Conservation (phyloP, 106 monocot species). For the Platanthera guangdongensis region DNA sequence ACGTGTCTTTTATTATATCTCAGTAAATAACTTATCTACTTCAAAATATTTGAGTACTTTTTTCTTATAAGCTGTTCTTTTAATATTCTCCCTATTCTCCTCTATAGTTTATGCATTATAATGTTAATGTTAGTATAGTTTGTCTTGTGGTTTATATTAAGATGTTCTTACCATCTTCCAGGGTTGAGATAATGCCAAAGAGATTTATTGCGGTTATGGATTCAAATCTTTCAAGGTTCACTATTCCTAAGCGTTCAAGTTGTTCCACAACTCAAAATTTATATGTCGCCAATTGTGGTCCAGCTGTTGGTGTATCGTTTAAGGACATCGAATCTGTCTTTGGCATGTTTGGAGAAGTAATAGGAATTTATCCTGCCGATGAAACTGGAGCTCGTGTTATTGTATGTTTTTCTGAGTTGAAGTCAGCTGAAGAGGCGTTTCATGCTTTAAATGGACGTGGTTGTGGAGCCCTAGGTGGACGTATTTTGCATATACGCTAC, state of each 20-base stretch:
- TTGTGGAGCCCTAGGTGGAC: conserved; percentile 48
- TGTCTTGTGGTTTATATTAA: background rate
- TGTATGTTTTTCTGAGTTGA: conserved; percentile 52
- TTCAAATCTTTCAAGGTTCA: conserved; percentile 21
- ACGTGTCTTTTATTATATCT: background rate
- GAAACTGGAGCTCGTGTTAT: conserved; percentile 61
- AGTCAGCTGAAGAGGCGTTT: conserved; percentile 48
- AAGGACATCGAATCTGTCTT: conserved; percentile 47
- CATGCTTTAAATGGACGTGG: conserved; percentile 39
- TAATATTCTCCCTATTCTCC: background rate
- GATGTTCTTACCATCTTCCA: background rate
- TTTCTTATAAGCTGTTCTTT: background rate
- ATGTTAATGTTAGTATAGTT: background rate
- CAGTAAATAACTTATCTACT: background rate
- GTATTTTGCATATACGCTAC: conserved; percentile 69
- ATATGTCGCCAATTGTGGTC: conserved; percentile 94
- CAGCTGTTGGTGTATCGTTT: conserved; percentile 61
- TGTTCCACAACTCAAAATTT: conserved; percentile 36
- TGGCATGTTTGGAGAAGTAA: conserved; percentile 51
- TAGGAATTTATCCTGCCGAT: conserved; percentile 64
- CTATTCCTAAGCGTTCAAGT: conserved; percentile 16
- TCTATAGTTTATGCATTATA: background rate
- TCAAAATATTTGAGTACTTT: background rate
- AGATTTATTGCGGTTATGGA: background rate
- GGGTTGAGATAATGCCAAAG: background rate